phyloP scores from a whole-genome alignment of 2,329 filamentous ascomycete genomes.

The Monosporascus sp. region DNA sequence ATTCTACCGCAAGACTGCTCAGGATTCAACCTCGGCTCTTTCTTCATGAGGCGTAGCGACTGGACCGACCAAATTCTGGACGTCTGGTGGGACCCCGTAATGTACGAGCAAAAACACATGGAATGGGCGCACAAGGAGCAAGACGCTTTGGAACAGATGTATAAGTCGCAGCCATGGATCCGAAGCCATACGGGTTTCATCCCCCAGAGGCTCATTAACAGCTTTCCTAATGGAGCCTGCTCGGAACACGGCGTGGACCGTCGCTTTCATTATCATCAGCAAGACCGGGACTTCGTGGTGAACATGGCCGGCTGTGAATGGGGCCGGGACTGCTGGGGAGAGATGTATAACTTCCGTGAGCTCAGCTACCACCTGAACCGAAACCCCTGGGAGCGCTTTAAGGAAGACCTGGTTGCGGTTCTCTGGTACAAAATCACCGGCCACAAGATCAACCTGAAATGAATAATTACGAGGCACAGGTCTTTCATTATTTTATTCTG shows the following conservation, averaged over 20 bases:
- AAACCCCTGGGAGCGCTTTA: slow-evolving; percentile 71
- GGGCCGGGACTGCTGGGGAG: slow-evolving; percentile 94
- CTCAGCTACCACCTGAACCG: slow-evolving; percentile 87
- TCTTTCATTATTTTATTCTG: not conserved
- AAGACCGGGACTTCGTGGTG: slow-evolving; percentile 86
- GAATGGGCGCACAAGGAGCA: slow-evolving; percentile 99
- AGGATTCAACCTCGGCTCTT: slow-evolving; percentile 94
- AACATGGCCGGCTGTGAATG: slow-evolving; percentile 99
- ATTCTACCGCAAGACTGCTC: slow-evolving; percentile 89
- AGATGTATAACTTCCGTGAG: slow-evolving; percentile 94
- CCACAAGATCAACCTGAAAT: slow-evolving; percentile 51
- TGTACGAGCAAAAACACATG: slow-evolving; percentile 98
- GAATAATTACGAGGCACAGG: not conserved
- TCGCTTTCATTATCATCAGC: slow-evolving; percentile 77
- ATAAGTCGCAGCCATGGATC: slow-evolving; percentile 87
- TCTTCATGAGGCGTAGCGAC: slow-evolving; percentile 78
- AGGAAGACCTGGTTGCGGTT: slow-evolving; percentile 58
- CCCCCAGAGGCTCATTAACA: slow-evolving; percentile 87
- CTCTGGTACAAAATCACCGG: slow-evolving; percentile 61
- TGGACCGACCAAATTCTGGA: slow-evolving; percentile 93
- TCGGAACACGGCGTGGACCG: slow-evolving; percentile 70
- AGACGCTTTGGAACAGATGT: slow-evolving; percentile 88
- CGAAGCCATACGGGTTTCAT: slow-evolving; percentile 84
- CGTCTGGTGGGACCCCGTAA: slow-evolving; percentile 97
- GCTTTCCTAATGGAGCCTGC: slow-evolving; percentile 87